Evolutionary conservation across 2,329 filamentous ascomycete genomes (phyloP).

Genomic region (Colletotrichum costaricense): DNA sequence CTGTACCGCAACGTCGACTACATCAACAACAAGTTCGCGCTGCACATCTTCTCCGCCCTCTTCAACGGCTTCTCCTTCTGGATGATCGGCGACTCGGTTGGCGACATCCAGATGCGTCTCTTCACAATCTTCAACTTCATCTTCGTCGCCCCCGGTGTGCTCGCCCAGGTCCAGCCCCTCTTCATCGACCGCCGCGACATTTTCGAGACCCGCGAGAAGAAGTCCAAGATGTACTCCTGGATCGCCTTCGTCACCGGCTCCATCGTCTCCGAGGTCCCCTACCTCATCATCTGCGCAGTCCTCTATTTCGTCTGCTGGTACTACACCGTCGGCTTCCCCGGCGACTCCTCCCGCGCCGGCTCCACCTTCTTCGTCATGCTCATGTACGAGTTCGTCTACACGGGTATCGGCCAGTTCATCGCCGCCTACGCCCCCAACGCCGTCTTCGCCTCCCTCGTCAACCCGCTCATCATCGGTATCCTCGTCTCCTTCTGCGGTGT

Average conservation of each 20-base stretch:
- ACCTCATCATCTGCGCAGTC: constrained; percentile 55
- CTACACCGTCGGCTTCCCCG: constrained; percentile 65
- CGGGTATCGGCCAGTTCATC: constrained; percentile 71
- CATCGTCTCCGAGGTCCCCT: constrained; percentile 59
- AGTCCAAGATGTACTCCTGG: constrained; percentile 72
- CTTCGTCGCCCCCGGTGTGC: constrained; percentile 68
- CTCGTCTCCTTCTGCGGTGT: constrained; percentile 81
- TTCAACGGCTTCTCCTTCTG: constrained; percentile 74
- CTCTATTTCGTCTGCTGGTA: constrained; percentile 68
- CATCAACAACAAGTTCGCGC: constrained; percentile 70
- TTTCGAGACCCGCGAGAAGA: constrained; percentile 69
- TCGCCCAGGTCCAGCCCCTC: constrained; percentile 69
- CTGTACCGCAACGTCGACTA: constrained; percentile 77
- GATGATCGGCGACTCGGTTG: constrained; percentile 64
- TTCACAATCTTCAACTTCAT: constrained; percentile 74
- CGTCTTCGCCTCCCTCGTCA: constrained; percentile 68
- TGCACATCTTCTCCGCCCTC: constrained; percentile 65
- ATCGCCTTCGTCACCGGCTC: constrained; percentile 67
- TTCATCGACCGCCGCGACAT: constrained; percentile 68
- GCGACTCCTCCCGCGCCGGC: constrained; percentile 58
- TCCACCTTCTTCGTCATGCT: constrained; percentile 66
- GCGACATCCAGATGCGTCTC: constrained; percentile 64
- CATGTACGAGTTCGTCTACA: constrained; percentile 70
- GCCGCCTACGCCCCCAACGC: constrained; percentile 72
- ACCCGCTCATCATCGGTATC: constrained; percentile 65